Conservation (phyloP, 2,329 filamentous ascomycete genomes). For the Aspergillus sp. region DNA sequence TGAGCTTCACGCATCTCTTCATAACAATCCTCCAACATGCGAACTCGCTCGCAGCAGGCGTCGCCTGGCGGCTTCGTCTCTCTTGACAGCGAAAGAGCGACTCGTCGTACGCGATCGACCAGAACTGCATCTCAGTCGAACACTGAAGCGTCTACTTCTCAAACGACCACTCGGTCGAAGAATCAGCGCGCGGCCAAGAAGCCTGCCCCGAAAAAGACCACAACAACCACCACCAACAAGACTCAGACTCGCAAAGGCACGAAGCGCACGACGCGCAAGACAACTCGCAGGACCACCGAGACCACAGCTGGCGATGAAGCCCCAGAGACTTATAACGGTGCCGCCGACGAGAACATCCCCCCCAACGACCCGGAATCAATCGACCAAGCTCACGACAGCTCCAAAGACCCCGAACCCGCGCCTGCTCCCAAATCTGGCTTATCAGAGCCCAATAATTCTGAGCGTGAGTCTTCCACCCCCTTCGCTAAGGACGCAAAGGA, state of each 20-base stretch:
- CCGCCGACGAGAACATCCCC: constrained; percentile 1
- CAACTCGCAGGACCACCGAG: constrained; percentile 11
- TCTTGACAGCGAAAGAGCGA: constrained; percentile 21
- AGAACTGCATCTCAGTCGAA: constrained; percentile 16
- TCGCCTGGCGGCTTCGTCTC: constrained; percentile 33
- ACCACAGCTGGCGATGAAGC: constrained; percentile 5
- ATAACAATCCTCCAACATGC: constrained; percentile 24
- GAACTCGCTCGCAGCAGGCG: constrained; percentile 37
- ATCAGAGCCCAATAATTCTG: constrained; percentile 11
- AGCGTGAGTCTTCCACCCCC: constrained; percentile 12
- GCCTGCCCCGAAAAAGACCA: constrained; percentile 8
- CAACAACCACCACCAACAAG: constrained; percentile 7
- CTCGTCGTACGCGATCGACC: constrained; percentile 20
- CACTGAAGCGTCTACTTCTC: constrained; percentile 6
- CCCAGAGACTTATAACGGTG: constrained; percentile 5
- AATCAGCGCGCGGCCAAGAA: constrained; percentile 15
- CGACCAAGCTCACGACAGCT: background rate
- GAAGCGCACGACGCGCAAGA: constrained; percentile 13
- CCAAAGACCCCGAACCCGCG: background rate
- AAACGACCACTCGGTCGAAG: constrained; percentile 14
- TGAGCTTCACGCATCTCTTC: constrained; percentile 1
- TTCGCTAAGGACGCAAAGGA: background rate
- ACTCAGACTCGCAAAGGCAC: constrained; percentile 11
- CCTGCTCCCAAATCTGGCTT: constrained; percentile 1
- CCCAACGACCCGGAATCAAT: constrained; percentile 7